phyloP scores from a whole-genome alignment of 2,329 filamentous ascomycete species.

The Graphilbum sp. region DNA sequence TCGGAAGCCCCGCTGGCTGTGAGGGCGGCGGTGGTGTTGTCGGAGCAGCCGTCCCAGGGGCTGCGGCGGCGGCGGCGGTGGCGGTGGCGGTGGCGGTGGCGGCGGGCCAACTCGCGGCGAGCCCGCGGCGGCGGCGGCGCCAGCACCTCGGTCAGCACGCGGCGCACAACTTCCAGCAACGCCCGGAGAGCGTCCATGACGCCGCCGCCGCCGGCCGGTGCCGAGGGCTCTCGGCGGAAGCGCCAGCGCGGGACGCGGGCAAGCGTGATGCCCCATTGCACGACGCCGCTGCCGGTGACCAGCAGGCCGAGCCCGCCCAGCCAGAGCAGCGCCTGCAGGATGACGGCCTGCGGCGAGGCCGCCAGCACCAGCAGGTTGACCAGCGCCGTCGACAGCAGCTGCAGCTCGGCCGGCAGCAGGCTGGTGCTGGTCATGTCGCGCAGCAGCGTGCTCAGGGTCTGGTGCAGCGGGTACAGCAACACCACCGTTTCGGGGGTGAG shows the following conservation, averaged over 20 bases:
- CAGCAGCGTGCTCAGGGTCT: slow-evolving; percentile 55
- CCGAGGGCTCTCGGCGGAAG: slow-evolving; percentile 41
- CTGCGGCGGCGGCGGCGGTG: slow-evolving; percentile 16
- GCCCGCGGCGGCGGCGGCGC: slow-evolving; percentile 10
- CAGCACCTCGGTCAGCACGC: slow-evolving; percentile 20
- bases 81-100: slow-evolving; percentile 5
- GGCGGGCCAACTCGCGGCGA: slow-evolving; percentile 16
- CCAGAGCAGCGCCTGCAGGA: slow-evolving; percentile 76
- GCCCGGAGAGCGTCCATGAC: slow-evolving; percentile 18
- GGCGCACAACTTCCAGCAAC: slow-evolving; percentile 14
- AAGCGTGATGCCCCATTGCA: slow-evolving; percentile 70
- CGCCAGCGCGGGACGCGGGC: slow-evolving; percentile 87
- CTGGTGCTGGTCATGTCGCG: slow-evolving; percentile 78
- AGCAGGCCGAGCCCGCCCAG: slow-evolving; percentile 64
- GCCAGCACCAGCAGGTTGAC: slow-evolving; percentile 70
- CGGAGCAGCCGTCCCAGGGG: too few species aligned
- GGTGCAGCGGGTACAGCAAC: slow-evolving; percentile 64
- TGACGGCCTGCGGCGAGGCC: slow-evolving; percentile 64
- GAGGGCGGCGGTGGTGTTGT: too few species aligned
- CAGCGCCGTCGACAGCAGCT: slow-evolving; percentile 67
- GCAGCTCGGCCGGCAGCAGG: slow-evolving; percentile 70
- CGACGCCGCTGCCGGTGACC: slow-evolving; percentile 53
- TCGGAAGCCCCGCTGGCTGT: too few species aligned
- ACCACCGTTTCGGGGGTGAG: slow-evolving; percentile 15
- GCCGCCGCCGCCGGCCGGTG: slow-evolving; percentile 19